Conservation (phyloP, 2,329 filamentous ascomycete genomes). For the Fusarium torreyae region DNA sequence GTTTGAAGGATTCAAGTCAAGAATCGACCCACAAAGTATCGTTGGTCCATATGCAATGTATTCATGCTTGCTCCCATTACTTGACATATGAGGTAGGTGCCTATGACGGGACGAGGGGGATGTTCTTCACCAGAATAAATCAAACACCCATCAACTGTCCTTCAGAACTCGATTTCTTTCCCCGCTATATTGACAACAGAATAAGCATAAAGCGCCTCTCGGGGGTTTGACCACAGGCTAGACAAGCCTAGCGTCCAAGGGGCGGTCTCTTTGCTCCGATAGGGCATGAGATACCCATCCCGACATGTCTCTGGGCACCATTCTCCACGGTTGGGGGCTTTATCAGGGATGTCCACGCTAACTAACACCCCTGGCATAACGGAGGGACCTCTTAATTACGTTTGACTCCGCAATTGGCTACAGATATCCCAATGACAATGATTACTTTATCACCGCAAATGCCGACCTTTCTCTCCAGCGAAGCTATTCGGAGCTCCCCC, state of each 20-base stretch:
- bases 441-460: neutral
- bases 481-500: constrained; percentile 2
- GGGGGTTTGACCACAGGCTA: constrained; percentile 15
- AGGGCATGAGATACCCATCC: constrained; percentile 10
- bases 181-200: constrained; percentile 22
- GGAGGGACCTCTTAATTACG: neutral
- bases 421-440: too few relatives aligned
- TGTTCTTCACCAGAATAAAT: neutral
- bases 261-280: constrained; percentile 23
- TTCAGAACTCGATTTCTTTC: neutral
- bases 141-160: neutral
- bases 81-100: neutral
- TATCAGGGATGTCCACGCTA: constrained; percentile 15
- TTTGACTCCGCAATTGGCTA: neutral
- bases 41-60: neutral
- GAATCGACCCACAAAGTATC: neutral
- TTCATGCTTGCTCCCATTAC: neutral
- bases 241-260: neutral
- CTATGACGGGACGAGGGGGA: neutral
- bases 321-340: constrained; percentile 21
- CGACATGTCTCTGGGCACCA: constrained; percentile 11
- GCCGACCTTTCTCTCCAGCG: neutral
- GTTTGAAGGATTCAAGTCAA: neutral
- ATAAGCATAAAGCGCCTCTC: constrained; percentile 42
- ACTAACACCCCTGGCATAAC: constrained; percentile 4